phyloP scores from a whole-genome alignment of 208 protist species.

The Crithidia fasciculata region DNA sequence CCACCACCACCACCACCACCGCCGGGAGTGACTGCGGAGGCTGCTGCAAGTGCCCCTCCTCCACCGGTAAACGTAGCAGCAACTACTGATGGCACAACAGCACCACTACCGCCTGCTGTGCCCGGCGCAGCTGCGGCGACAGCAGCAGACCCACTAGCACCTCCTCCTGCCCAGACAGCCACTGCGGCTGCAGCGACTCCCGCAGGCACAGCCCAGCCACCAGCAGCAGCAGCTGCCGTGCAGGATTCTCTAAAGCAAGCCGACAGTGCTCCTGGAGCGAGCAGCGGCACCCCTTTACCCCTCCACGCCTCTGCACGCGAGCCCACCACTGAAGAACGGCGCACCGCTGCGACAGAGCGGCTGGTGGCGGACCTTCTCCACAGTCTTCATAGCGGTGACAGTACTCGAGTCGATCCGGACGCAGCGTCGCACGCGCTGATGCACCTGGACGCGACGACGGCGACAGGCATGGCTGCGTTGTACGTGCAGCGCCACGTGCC shows the following conservation, averaged over 20 bases:
- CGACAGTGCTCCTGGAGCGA: not conserved
- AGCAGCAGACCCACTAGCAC: not conserved
- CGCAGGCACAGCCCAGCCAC: not conserved
- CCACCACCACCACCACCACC: not conserved
- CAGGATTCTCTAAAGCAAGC: not conserved
- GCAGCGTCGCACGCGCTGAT: no score
- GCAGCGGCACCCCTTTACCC: not conserved
- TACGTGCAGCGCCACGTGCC: slow-evolving; percentile 9
- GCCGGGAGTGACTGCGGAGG: no score
- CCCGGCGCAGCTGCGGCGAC: not conserved
- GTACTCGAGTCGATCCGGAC: no score
- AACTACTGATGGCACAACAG: not conserved
- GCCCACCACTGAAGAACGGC: slow-evolving; percentile 12
- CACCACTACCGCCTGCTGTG: not conserved
- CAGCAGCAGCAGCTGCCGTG: not conserved
- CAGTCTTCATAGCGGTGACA: not conserved
- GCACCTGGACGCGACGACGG: not conserved
- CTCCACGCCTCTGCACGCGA: slow-evolving; percentile 8
- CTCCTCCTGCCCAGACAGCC: not conserved
- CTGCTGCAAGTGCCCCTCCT: not conserved
- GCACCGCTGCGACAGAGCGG: slow-evolving; percentile 6
- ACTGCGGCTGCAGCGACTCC: not conserved
- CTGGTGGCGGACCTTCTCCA: slow-evolving; percentile 19
- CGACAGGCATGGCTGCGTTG: slow-evolving; percentile 8
- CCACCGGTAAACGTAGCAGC: no score